phyloP scores from a whole-genome alignment of 169 alveolate genomes.

The Plasmodium coatneyi region DNA sequence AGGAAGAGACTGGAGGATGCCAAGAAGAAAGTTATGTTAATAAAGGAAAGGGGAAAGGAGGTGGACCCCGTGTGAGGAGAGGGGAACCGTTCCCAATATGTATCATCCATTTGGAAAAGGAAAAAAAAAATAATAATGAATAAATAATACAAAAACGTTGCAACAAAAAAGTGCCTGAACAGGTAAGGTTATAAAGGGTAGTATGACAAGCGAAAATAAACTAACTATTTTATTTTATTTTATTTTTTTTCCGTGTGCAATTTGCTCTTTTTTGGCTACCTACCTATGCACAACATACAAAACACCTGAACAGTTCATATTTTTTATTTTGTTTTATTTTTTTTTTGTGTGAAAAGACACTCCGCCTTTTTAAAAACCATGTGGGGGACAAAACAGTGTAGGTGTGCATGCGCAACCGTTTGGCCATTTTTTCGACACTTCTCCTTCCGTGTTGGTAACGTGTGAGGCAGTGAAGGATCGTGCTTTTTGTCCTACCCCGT shows the following conservation, averaged over 20 bases:
- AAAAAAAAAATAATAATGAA: not conserved
- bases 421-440: not conserved
- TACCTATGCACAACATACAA: not conserved
- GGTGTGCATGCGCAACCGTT: not conserved
- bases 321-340: not conserved
- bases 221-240: not conserved
- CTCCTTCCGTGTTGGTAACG: not conserved
- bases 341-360: not conserved
- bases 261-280: not conserved
- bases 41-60: conserved; percentile 38
- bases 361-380: not conserved
- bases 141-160: not conserved
- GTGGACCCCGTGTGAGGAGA: not conserved
- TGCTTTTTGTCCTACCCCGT: not conserved
- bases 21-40: conserved; percentile 73
- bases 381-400: not conserved
- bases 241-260: not conserved
- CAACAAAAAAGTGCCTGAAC: not conserved
- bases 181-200: not conserved
- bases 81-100: not conserved
- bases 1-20: conserved; percentile 85
- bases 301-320: not conserved
- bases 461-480: not conserved
- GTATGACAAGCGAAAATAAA: not conserved
- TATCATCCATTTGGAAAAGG: not conserved